Percentiles rank a stretch among this genome's conserved stretches.
These are phyloP conservation scores for Ascochyta rabiei DNA, from an alignment of 2,329 filamentous ascomycete species.

Conservation along the genomic window DNA sequence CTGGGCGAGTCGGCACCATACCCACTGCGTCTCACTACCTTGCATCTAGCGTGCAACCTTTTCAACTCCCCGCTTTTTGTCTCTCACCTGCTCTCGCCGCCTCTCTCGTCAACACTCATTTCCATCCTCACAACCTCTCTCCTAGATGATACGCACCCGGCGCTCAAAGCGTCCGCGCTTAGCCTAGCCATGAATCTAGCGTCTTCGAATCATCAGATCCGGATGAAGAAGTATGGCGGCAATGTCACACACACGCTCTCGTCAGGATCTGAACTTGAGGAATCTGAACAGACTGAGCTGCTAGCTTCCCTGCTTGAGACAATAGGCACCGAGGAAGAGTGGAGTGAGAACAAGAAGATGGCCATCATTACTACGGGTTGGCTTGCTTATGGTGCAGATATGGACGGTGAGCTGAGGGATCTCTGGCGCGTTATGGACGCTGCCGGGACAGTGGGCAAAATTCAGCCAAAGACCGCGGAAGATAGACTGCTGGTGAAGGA, in stretches of 20 bases:
- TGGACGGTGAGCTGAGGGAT: slow-evolving; percentile 78
- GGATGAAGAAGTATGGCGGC: slow-evolving; percentile 59
- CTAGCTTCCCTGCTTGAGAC: slow-evolving; percentile 81
- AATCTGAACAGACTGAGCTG: slow-evolving; percentile 78
- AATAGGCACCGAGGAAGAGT: slow-evolving; percentile 58
- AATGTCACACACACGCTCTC: slow-evolving; percentile 22
- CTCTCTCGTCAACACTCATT: slow-evolving; percentile 61
- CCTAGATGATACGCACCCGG: slow-evolving; percentile 75
- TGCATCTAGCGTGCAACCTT: slow-evolving; percentile 84
- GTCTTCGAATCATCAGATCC: slow-evolving; percentile 69
- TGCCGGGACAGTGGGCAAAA: slow-evolving; percentile 60
- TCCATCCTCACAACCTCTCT: slow-evolving; percentile 79
- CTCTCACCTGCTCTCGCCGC: slow-evolving; percentile 62
- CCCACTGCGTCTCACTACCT: slow-evolving; percentile 78
- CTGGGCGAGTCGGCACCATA: slow-evolving; percentile 69
- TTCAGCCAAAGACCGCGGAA: slow-evolving; percentile 31
- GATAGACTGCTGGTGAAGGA: slow-evolving; percentile 45
- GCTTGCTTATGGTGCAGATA: slow-evolving; percentile 71
- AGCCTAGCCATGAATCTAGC: slow-evolving; percentile 85
- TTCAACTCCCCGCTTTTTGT: slow-evolving; percentile 77
- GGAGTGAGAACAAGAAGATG: slow-evolving; percentile 74
- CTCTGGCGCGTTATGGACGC: slow-evolving; percentile 81
- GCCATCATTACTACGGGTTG: slow-evolving; percentile 78
- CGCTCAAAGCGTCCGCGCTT: slow-evolving; percentile 79
- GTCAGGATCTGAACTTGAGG: slow-evolving; percentile 57